Conservation (phyloP, 176 grass and related monocot species). For the Triticum urartu region DNA sequence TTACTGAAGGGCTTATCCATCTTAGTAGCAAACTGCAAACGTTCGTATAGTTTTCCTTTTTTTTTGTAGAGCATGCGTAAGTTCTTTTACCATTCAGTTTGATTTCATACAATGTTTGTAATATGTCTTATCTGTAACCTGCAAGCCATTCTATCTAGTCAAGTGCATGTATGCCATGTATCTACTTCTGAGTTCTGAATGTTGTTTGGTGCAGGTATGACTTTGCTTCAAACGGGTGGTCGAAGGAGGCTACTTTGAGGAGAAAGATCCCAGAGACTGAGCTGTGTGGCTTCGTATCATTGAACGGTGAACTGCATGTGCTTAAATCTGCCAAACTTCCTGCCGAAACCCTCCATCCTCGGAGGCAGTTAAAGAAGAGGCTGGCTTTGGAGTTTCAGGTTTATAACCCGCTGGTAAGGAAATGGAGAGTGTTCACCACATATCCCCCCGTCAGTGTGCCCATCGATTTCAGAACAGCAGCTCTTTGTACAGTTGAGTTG, state of each 20-base stretch:
- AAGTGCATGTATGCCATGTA: neutral
- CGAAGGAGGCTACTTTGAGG: constrained; percentile 51
- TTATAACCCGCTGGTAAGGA: constrained; percentile 59
- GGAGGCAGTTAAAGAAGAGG: constrained; percentile 50
- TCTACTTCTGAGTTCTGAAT: neutral
- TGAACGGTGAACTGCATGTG: constrained; percentile 75
- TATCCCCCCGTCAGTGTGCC: constrained; percentile 45
- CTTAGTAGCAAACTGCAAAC: neutral
- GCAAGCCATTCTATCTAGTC: neutral
- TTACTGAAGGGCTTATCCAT: neutral
- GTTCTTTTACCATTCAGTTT: neutral
- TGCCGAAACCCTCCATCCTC: constrained; percentile 19
- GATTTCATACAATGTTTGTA: neutral
- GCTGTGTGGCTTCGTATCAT: constrained; percentile 60
- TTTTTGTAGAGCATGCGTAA: neutral
- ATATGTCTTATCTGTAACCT: neutral
- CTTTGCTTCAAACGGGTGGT: constrained; percentile 65
- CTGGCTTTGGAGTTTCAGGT: constrained; percentile 62
- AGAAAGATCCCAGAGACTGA: constrained; percentile 55
- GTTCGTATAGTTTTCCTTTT: neutral
- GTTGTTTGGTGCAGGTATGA: constrained; percentile 56
- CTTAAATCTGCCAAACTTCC: constrained; percentile 44
- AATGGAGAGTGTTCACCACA: constrained; percentile 67
- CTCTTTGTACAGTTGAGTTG: constrained; percentile 67
- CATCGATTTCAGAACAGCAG: constrained; percentile 59